Evolutionary conservation across 768 basidiomycete genomes (phyloP).

Genomic region (Mycena floridula): DNA sequence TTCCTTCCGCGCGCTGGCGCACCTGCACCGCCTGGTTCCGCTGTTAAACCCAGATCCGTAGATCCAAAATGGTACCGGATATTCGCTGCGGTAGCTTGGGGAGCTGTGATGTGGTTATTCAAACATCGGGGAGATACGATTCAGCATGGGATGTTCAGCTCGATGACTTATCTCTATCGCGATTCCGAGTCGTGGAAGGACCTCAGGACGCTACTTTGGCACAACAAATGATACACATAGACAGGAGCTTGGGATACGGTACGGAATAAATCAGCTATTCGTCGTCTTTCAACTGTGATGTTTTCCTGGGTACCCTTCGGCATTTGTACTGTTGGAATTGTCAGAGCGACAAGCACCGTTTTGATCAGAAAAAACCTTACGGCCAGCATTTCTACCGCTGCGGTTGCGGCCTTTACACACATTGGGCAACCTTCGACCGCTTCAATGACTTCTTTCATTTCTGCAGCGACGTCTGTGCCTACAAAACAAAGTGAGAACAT

Average conservation of each 20-base stretch:
- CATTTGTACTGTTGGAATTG: slow-evolving; percentile 52
- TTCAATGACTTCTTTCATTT: slow-evolving; percentile 52
- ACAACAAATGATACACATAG: slow-evolving; percentile 56
- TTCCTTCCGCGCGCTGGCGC: slow-evolving; percentile 76
- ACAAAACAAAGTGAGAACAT: slow-evolving; percentile 1
- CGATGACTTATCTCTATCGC: slow-evolving; percentile 92
- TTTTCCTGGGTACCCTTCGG: slow-evolving; percentile 41
- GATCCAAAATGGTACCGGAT: slow-evolving; percentile 78
- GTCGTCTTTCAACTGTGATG: slow-evolving; percentile 33
- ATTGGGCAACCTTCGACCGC: slow-evolving; percentile 40
- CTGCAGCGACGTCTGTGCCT: slow-evolving; percentile 60
- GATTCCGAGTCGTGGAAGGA: slow-evolving; percentile 86
- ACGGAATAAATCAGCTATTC: not conserved
- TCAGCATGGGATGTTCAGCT: slow-evolving; percentile 95
- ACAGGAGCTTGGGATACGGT: not conserved
- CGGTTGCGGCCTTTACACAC: slow-evolving; percentile 55
- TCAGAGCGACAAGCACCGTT: slow-evolving; percentile 5
- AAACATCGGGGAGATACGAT: slow-evolving; percentile 82
- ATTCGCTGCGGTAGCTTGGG: slow-evolving; percentile 90
- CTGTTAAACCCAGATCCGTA: slow-evolving; percentile 72
- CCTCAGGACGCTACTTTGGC: slow-evolving; percentile 84
- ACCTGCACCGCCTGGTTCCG: slow-evolving; percentile 31
- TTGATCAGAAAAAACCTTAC: slow-evolving; percentile 28
- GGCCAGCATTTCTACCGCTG: slow-evolving; percentile 64
- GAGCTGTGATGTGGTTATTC: slow-evolving; percentile 96